Conservation (phyloP, 1,284 basidiomycete species). For the Heterobasidion irregulare region DNA sequence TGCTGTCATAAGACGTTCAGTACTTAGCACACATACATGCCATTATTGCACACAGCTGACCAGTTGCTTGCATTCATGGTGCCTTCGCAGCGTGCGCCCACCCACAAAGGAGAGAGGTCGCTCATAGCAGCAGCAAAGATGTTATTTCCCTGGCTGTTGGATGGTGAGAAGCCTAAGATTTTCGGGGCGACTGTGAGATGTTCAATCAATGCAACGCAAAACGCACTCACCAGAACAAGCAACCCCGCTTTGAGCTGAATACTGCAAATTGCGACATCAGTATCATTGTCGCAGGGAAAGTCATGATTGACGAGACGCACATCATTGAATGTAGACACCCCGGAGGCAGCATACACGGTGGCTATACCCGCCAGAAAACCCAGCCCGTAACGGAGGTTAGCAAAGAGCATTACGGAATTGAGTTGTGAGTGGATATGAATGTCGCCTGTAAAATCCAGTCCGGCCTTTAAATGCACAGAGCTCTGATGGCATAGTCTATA, state of each 20-base stretch:
- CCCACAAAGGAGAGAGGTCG: constrained; percentile 27
- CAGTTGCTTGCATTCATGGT: constrained; percentile 22
- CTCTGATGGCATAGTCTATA: too few species aligned
- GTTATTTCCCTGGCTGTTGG: constrained; percentile 21
- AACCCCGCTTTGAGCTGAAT: constrained; percentile 19
- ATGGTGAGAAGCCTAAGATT: constrained; percentile 16
- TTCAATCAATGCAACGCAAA: too few species aligned
- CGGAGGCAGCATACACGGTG: constrained; percentile 10
- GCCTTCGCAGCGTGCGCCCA: constrained; percentile 21
- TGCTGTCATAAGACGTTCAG: constrained; percentile 5
- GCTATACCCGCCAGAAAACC: not conserved
- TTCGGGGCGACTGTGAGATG: not conserved
- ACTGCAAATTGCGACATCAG: constrained; percentile 14
- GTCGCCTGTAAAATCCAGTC: not conserved
- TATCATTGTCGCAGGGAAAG: not conserved
- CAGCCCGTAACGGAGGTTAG: not conserved
- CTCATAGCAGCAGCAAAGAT: constrained; percentile 26
- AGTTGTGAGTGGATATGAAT: not conserved
- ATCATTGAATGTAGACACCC: constrained; percentile 24
- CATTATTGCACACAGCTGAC: not conserved
- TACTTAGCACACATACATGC: too few species aligned
- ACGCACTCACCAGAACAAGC: constrained; percentile 18
- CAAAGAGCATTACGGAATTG: not conserved
- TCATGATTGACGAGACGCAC: constrained; percentile 11
- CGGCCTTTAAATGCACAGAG: too few species aligned